A percentile compares a stretch with the other conserved stretches of the same genome.
Evolutionary conservation across 768 basidiomycete species (phyloP).

Genomic region (Neoboletus subvelutipes): DNA sequence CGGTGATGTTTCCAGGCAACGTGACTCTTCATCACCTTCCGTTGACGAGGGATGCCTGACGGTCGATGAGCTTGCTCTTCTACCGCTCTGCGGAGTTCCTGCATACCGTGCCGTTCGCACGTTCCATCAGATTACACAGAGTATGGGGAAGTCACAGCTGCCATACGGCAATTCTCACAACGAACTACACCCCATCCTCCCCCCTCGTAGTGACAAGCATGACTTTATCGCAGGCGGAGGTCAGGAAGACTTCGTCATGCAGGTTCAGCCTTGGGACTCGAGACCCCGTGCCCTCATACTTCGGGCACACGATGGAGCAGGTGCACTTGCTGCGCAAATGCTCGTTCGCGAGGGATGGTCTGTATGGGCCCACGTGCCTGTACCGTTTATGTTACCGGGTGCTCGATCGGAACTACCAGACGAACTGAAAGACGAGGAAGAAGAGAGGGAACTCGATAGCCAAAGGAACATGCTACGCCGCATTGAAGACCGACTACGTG

Average conservation of each 20-base stretch:
- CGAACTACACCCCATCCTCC: constrained; percentile 28
- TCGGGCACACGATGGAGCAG: constrained; percentile 70
- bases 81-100: constrained; percentile 77
- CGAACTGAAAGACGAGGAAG: constrained; percentile 32
- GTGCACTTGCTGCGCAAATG: constrained; percentile 78
- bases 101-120: constrained; percentile 82
- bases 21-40: constrained; percentile 7
- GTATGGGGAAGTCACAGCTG: constrained; percentile 24
- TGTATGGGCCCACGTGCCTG: constrained; percentile 68
- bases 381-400: constrained; percentile 33
- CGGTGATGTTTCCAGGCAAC: constrained; percentile 11
- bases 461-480: constrained; percentile 42
- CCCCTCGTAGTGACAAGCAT: constrained; percentile 24
- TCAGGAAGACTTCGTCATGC: constrained; percentile 16
- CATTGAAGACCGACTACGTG: constrained; percentile 54
- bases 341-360: constrained; percentile 67
- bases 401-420: constrained; percentile 38
- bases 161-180: constrained; percentile 26
- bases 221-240: constrained; percentile 27
- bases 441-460: constrained; percentile 37
- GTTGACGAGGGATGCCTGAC: constrained; percentile 33
- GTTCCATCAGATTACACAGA: constrained; percentile 40
- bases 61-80: constrained; percentile 74
- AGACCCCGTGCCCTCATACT: constrained; percentile 58
- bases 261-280: constrained; percentile 12